A percentile compares a stretch with the other conserved stretches of the same genome.
Conservation (phyloP, 2,329 filamentous ascomycete genomes). For the Diaporthe amygdali region DNA sequence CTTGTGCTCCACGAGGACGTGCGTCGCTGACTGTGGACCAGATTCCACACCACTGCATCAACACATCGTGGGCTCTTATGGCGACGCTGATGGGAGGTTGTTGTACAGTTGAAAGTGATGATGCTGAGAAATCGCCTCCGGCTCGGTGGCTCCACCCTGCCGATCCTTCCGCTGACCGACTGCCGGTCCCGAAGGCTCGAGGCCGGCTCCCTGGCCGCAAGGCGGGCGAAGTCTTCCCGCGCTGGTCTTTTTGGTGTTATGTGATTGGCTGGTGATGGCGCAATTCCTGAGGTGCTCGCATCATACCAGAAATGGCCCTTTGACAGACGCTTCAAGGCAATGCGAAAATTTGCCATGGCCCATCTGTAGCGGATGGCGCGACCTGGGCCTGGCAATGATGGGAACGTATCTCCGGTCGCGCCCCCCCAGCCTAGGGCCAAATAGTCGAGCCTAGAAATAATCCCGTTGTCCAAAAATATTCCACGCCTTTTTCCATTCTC, state of each 20-base stretch:
- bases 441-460: conserved; percentile 10
- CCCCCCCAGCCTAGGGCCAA: neutral
- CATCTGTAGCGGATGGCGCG: conserved; percentile 4
- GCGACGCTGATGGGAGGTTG: neutral
- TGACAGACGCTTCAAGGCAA: conserved; percentile 16
- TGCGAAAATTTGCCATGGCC: conserved; percentile 21
- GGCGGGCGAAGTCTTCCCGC: conserved; percentile 20
- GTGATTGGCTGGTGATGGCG: conserved; percentile 25
- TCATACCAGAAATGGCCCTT: conserved; percentile 21
- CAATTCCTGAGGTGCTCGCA: conserved; percentile 24
- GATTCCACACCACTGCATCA: neutral
- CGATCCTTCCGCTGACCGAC: conserved; percentile 18
- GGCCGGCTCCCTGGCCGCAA: conserved; percentile 20
- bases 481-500: neutral
- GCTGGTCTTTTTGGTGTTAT: conserved; percentile 6
- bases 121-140: conserved; percentile 18
- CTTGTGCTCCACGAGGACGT: neutral
- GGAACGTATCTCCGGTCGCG: conserved; percentile 20
- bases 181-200: conserved; percentile 16
- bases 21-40: neutral
- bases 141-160: conserved; percentile 23
- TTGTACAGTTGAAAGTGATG: neutral
- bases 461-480: conserved; percentile 2
- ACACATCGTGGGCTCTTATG: neutral
- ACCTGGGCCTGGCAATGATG: conserved; percentile 11